A percentile compares a stretch with the other conserved stretches of the same genome.
Conservation (phyloP, 116 monocot species). For the Cymodocea nodosa region DNA sequence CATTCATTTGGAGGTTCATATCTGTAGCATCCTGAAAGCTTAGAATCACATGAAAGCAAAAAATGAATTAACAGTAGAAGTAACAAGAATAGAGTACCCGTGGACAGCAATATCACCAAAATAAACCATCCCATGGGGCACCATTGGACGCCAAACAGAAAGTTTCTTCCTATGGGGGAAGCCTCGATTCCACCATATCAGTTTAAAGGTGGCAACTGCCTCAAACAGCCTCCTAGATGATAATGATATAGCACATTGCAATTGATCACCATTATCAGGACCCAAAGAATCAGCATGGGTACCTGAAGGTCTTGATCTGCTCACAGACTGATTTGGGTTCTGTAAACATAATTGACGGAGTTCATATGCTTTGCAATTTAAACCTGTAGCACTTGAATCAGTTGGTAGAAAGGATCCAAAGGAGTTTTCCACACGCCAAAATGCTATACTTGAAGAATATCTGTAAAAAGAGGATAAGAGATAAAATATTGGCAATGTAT, state of each 20-base stretch:
- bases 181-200: conserved; percentile 95
- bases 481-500: not conserved
- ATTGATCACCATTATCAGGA: conserved; percentile 15
- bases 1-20: conserved; percentile 87
- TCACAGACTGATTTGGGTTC: conserved; percentile 15
- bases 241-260: conserved; percentile 28
- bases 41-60: not conserved
- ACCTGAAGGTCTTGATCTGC: conserved; percentile 9
- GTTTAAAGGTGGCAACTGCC: conserved; percentile 62
- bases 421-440: conserved; percentile 89
- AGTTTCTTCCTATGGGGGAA: conserved; percentile 39
- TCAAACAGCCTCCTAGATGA: conserved; percentile 57
- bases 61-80: not conserved
- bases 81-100: conserved; percentile 37
- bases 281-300: conserved; percentile 13
- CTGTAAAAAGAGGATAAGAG: conserved; percentile 18
- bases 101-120: conserved; percentile 89
- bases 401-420: conserved; percentile 83
- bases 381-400: conserved; percentile 24
- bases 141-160: conserved; percentile 89
- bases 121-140: conserved; percentile 66
- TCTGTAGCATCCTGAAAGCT: conserved; percentile 19
- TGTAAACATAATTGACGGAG: conserved; percentile 54
- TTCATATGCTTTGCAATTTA: conserved; percentile 67
- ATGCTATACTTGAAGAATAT: conserved; percentile 32